A percentile compares a stretch with the other conserved stretches of the same genome.
These are phyloP conservation scores for Wallacemonas sp. DNA, from an alignment of 208 protist genomes.

Conservation along the genomic window DNA sequence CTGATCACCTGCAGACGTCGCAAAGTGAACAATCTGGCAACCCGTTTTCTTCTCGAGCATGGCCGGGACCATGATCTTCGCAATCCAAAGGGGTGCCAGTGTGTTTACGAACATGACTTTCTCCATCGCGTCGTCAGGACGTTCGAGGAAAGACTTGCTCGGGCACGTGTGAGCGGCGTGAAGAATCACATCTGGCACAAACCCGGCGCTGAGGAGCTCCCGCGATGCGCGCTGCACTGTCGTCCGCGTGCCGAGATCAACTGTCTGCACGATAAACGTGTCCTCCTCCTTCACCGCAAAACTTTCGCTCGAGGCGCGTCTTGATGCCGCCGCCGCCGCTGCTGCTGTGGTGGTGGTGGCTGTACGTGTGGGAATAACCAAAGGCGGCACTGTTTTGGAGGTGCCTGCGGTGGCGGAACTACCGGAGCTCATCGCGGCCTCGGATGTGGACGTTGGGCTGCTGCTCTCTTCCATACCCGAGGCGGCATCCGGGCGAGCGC, in stretches of 20 bases:
- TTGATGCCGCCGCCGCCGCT: no score
- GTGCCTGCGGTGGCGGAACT: no score
- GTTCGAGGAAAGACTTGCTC: slow-evolving; percentile 36
- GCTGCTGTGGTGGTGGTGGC: no score
- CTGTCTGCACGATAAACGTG: slow-evolving; percentile 12
- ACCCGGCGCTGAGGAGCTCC: slow-evolving; percentile 24
- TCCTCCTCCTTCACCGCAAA: not conserved
- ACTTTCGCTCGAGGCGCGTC: not conserved
- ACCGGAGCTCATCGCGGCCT: no score
- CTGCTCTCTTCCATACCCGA: not conserved
- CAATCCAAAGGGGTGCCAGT: slow-evolving; percentile 30
- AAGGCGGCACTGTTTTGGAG: slow-evolving; percentile 10
- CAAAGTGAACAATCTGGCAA: slow-evolving; percentile 31
- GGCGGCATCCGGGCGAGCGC: not conserved
- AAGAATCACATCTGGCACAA: slow-evolving; percentile 46
- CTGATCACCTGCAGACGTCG: slow-evolving; percentile 23
- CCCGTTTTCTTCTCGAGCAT: slow-evolving; percentile 30
- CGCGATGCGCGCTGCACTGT: slow-evolving; percentile 47
- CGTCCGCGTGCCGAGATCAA: slow-evolving; percentile 48
- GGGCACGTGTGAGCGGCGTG: slow-evolving; percentile 35
- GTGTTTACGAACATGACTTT: slow-evolving; percentile 42
- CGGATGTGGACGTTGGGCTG: not conserved
- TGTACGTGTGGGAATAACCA: not conserved
- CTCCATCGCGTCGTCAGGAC: slow-evolving; percentile 48
- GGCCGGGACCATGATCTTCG: slow-evolving; percentile 25